Base-by-base conservation (phyloP, 2,329 filamentous ascomycete genomes). In the Helminthosporium solani region DNA sequence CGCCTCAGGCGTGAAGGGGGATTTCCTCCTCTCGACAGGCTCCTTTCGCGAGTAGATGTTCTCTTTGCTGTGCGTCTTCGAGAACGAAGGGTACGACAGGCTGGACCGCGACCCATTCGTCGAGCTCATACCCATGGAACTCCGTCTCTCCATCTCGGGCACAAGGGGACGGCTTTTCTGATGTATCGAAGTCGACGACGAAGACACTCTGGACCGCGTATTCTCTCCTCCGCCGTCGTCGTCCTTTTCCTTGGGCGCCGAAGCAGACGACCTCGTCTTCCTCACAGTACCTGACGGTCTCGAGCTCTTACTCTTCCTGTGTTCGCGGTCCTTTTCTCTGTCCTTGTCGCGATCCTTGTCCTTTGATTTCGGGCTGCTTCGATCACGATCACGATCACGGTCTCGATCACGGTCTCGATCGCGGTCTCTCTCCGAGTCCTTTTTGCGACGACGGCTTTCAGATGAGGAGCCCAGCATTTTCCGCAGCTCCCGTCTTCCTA, bases 21-120 rank as follows among this genome's bases (percentile, higher is more conserved):
- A 63, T 53, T 56, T 60, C 40, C 57, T 66, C 19, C 63, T 53
- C 41, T 64, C 67, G 20, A 58, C 52, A 12, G 60, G 37, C 14
- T 71, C 67, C 28, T 74, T 73, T 41, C 68, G 76, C 63, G 82
- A 85, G 54, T 82, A 78, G 43, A 96, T 82, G 35, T 84, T 82
- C 73, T 96, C 92, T 70, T 90, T 94, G 76, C 90, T 95, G 70
- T 95, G 89, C 11, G 87, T 87, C 72, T 95, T 96, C 72, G 88
- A 94, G 70, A 95, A 90, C 9, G 80, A 79, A 1, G 90, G 89
- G 66, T 96, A 95, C 6, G 88, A 86, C 33, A 87, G 58, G 52
- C 67, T 69, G 30, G 69, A 60, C 40, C 68, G 60, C 33, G 72
- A 69, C 8, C 61, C 67, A 49, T 64, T 69, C 16, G 58, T 57